Evolutionary conservation across 306 rosid genomes (phyloP).

Genomic region (Canavalia gladiata): DNA sequence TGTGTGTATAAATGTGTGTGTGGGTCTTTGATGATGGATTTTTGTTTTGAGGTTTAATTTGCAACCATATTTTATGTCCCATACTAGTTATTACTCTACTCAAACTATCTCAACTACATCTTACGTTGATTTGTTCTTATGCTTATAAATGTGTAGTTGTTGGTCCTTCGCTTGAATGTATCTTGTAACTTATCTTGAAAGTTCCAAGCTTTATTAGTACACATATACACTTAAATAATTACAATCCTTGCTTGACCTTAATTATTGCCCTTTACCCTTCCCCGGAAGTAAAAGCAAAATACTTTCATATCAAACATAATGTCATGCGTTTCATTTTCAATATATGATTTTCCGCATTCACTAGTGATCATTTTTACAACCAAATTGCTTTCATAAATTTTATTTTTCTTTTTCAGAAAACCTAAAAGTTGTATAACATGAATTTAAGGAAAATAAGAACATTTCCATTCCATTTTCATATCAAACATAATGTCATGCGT

Average conservation of each 20-base stretch:
- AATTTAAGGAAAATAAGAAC: neutral
- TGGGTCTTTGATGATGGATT: neutral
- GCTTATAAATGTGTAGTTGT: constrained; percentile 48
- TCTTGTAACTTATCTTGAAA: constrained; percentile 51
- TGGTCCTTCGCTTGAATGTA: constrained; percentile 56
- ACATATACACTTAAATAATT: constrained; percentile 37
- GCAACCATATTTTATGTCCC: constrained; percentile 43
- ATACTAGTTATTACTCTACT: constrained; percentile 18
- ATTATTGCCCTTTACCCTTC: constrained; percentile 44
- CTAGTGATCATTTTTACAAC: neutral
- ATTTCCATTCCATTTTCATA: too few species aligned
- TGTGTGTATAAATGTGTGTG: neutral
- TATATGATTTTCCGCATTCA: neutral
- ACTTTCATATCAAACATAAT: neutral
- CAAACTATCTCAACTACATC: constrained; percentile 31
- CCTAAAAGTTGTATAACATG: neutral
- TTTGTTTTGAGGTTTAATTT: constrained; percentile 41
- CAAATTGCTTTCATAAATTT: too few species aligned
- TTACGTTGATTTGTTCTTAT: constrained; percentile 35
- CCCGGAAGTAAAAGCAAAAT: constrained; percentile 52
- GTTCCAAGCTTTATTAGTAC: constrained; percentile 45
- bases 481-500: neutral
- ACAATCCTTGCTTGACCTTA: constrained; percentile 40
- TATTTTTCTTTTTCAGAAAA: neutral
- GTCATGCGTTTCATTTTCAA: constrained; percentile 6